These are phyloP conservation scores for Acanthamoeba lenticulata DNA, from an alignment of 208 protist genomes.

Conservation along the genomic window DNA sequence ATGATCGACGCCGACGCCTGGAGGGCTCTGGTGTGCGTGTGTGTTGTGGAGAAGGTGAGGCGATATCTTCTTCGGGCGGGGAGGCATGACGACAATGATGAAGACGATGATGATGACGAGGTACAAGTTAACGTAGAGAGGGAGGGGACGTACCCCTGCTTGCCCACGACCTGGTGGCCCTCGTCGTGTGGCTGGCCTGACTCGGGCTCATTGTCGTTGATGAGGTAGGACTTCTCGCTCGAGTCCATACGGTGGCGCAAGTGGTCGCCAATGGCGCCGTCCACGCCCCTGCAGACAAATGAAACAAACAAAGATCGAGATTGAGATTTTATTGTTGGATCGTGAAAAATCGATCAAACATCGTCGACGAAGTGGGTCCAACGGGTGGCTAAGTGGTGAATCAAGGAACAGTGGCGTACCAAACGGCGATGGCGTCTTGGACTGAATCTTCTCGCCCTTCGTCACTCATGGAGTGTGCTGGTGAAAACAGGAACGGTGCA, in stretches of 20 bases:
- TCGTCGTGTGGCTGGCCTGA: background rate
- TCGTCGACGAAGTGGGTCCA: background rate
- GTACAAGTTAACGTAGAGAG: background rate
- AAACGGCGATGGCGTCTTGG: background rate
- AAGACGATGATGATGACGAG: background rate
- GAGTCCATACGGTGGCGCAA: background rate
- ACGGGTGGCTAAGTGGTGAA: background rate
- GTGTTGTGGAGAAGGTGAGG: too few species aligned
- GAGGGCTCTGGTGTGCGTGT: background rate
- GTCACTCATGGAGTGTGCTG: too few species aligned
- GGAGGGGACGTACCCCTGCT: constrained; percentile 7
- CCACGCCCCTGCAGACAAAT: background rate
- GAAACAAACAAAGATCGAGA: too few species aligned
- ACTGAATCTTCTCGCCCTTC: background rate
- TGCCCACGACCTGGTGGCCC: background rate
- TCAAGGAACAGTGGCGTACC: background rate
- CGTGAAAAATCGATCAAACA: background rate
- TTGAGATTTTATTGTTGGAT: too few species aligned
- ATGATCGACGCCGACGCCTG: constrained; percentile 68
- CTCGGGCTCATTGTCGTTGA: background rate
- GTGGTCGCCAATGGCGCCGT: background rate
- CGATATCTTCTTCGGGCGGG: too few species aligned
- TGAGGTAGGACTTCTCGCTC: background rate
- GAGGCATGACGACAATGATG: too few species aligned
- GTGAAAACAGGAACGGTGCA: too few species aligned